A percentile compares a stretch with the other conserved stretches of the same genome.
Evolutionary conservation across 148 eudicot genomes (phyloP).

Genomic region (Tetragonia tetragonoides): DNA sequence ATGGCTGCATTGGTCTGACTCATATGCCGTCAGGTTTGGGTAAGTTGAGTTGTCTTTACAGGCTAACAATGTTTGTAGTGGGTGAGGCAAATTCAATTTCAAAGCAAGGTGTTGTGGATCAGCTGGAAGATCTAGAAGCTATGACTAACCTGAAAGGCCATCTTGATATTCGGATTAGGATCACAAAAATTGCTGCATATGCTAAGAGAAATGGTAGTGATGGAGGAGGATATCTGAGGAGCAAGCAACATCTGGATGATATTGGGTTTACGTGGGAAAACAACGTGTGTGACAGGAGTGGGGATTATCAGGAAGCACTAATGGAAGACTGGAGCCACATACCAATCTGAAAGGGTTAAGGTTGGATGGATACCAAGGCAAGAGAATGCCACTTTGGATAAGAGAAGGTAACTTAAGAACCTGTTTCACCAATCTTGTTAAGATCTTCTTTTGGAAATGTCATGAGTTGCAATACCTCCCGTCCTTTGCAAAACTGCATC

Average conservation of each 20-base stretch:
- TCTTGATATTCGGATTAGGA: neutral
- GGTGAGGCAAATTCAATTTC: neutral
- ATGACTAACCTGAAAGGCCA: neutral
- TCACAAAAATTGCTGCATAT: neutral
- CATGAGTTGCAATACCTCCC: no score
- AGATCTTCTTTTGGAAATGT: no score
- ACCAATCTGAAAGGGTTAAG: neutral
- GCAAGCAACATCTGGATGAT: neutral
- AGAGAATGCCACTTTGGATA: constrained; percentile 22
- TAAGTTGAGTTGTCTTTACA: neutral
- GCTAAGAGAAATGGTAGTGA: neutral
- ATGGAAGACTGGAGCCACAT: constrained; percentile 19
- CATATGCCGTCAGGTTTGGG: neutral
- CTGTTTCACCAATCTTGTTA: no score
- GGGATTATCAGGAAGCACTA: constrained; percentile 1
- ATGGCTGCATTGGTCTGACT: neutral
- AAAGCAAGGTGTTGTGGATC: neutral
- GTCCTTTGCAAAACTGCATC: no score
- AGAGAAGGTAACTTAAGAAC: neutral
- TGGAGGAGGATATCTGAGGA: neutral
- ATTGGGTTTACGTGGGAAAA: neutral
- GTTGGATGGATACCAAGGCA: neutral
- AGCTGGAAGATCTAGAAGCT: neutral
- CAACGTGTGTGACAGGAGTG: neutral
- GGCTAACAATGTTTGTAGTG: neutral